Evolutionary conservation across 495 filamentous ascomycete species (phyloP).

Genomic region (Aspergillus incahuasiensis): DNA sequence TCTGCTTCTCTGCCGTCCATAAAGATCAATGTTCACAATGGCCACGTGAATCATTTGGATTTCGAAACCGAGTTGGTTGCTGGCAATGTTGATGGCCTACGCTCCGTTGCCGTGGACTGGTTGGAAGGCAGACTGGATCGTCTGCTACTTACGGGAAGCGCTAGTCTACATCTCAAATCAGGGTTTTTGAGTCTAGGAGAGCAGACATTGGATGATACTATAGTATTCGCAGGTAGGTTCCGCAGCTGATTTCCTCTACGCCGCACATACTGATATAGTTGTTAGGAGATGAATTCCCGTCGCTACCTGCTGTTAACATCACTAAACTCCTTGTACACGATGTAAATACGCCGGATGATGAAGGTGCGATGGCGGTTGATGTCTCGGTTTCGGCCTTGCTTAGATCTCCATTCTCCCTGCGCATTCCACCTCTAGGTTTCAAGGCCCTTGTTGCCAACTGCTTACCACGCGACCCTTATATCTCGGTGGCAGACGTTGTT

Average conservation of each 20-base stretch:
- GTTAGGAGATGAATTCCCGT: conserved; percentile 61
- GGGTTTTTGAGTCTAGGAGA: conserved; percentile 72
- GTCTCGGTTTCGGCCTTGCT: conserved; percentile 64
- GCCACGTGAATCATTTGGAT: conserved; percentile 69
- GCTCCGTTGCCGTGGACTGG: conserved; percentile 82
- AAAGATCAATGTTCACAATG: conserved; percentile 68
- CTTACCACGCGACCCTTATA: conserved; percentile 52
- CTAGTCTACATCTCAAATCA: conserved; percentile 65
- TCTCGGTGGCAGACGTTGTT: conserved; percentile 70
- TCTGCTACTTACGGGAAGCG: conserved; percentile 64
- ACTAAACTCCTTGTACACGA: conserved; percentile 72
- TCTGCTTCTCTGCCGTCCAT: conserved; percentile 70
- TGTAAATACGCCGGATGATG: conserved; percentile 39
- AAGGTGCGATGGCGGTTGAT: conserved; percentile 70
- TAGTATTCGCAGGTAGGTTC: conserved; percentile 70
- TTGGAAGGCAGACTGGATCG: conserved; percentile 67
- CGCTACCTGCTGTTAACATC: conserved; percentile 73
- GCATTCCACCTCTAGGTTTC: conserved; percentile 75
- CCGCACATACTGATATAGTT: conserved; percentile 13
- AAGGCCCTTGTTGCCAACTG: conserved; percentile 80
- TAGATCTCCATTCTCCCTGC: conserved; percentile 67
- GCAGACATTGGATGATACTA: conserved; percentile 62
- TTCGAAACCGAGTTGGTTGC: conserved; percentile 70
- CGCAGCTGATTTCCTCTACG: neutral
- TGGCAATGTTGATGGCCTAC: conserved; percentile 72